Conservation (phyloP, 495 filamentous ascomycete species). For the Aspergillus sclerotioniger region DNA sequence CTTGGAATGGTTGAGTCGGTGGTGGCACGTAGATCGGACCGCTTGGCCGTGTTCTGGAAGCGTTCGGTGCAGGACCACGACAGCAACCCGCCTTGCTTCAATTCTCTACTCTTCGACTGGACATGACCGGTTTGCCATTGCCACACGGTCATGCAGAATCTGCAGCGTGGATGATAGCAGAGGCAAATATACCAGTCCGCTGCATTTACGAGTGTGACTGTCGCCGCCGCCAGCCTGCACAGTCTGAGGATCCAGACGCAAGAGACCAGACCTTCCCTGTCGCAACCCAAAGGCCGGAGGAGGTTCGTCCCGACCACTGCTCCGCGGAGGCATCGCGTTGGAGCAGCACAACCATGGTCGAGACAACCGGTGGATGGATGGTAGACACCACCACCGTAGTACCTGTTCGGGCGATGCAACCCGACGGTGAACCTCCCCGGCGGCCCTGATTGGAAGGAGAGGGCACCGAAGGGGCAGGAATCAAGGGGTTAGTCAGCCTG, state of each 20-base stretch:
- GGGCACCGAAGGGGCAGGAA: not conserved
- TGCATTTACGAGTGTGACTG: not conserved
- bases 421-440: slow-evolving; percentile 2
- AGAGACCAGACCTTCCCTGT: not conserved
- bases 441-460: slow-evolving; percentile 8
- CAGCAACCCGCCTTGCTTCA: slow-evolving; percentile 7
- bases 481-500: not conserved
- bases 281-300: not conserved
- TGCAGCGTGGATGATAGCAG: not conserved
- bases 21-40: slow-evolving; percentile 24
- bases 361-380: not conserved
- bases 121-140: slow-evolving; percentile 4
- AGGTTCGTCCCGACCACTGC: not conserved
- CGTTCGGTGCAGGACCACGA: slow-evolving; percentile 26
- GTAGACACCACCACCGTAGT: not conserved
- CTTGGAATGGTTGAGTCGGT: slow-evolving; percentile 14
- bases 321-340: not conserved
- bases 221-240: not conserved
- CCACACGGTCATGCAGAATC: slow-evolving; percentile 4
- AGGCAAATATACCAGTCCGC: not conserved
- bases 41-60: slow-evolving; percentile 26
- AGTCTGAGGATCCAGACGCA: not conserved
- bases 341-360: slow-evolving; percentile 11
- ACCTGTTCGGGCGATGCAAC: slow-evolving; percentile 12
- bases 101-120: not conserved